phyloP scores from a whole-genome alignment of 306 rosid species.

The Geum urbanum region DNA sequence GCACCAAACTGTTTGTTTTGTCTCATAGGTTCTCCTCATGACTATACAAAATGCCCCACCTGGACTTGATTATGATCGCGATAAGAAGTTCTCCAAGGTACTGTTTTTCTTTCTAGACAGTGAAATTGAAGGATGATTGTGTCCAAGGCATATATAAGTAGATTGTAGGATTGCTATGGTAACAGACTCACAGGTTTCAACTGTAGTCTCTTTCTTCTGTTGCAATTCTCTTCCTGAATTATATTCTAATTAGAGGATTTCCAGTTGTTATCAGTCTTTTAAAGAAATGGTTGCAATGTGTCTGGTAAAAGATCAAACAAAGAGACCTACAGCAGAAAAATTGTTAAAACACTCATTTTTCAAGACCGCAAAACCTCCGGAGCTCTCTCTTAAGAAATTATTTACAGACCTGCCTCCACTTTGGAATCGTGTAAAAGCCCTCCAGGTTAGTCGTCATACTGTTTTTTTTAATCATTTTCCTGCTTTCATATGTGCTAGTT shows the following conservation, averaged over 20 bases:
- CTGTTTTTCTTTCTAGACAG: slow-evolving; percentile 63
- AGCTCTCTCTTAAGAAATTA: slow-evolving; percentile 81
- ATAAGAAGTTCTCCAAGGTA: slow-evolving; percentile 97
- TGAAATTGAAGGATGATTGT: background rate
- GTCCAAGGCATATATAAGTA: background rate
- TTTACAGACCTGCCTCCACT: slow-evolving; percentile 89
- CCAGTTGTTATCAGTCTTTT: slow-evolving; percentile 99
- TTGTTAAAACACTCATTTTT: slow-evolving; percentile 87
- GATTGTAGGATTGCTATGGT: background rate
- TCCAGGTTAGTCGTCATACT: slow-evolving; percentile 59
- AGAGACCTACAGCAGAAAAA: slow-evolving; percentile 93
- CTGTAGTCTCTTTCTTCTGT: slow-evolving; percentile 12
- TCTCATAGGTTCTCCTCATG: slow-evolving; percentile 83
- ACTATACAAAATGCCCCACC: slow-evolving; percentile 99
- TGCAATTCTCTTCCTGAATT: slow-evolving; percentile 31
- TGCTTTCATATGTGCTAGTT: slow-evolving; percentile 23
- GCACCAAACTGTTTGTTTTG: slow-evolving; percentile 8
- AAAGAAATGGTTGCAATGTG: slow-evolving; percentile 99
- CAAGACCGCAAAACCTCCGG: slow-evolving; percentile 86
- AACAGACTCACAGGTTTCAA: slow-evolving; percentile 2
- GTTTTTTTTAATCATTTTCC: slow-evolving; percentile 12
- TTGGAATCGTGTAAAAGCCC: slow-evolving; percentile 89
- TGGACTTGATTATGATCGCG: slow-evolving; percentile 98
- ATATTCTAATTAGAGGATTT: slow-evolving; percentile 91
- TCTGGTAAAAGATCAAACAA: slow-evolving; percentile 96